Evolutionary conservation across 352 stramenopile genomes (phyloP).

Genomic region (Blastocystis sp.): DNA sequence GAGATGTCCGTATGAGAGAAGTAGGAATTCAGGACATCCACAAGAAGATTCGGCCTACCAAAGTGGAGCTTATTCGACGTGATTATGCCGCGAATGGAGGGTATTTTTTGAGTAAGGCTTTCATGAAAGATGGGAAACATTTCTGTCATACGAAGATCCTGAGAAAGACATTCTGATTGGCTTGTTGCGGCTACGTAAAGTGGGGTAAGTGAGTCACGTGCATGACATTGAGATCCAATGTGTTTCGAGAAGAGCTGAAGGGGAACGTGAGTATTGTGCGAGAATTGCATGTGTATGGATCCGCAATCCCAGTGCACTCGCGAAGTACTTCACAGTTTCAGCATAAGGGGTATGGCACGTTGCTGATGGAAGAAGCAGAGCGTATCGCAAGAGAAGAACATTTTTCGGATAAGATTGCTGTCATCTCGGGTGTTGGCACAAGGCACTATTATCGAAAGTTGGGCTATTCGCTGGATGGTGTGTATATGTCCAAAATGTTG

Average conservation of each 20-base stretch:
- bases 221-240: constrained; percentile 67
- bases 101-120: background rate
- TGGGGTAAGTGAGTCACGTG: constrained; percentile 69
- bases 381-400: constrained; percentile 87
- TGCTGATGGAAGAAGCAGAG: constrained; percentile 93
- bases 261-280: constrained; percentile 73
- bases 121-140: constrained; percentile 81
- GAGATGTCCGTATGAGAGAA: constrained; percentile 86
- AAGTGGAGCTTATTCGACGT: constrained; percentile 84
- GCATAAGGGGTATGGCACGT: constrained; percentile 87
- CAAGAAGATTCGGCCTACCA: constrained; percentile 68
- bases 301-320: constrained; percentile 83
- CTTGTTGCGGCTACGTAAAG: constrained; percentile 82
- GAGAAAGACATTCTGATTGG: constrained; percentile 90
- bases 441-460: constrained; percentile 93
- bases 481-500: constrained; percentile 86
- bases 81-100: constrained; percentile 89
- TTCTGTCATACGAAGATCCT: constrained; percentile 89
- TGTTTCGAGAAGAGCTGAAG: constrained; percentile 75
- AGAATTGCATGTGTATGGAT: constrained; percentile 92
- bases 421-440: constrained; percentile 90
- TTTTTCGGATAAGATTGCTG: constrained; percentile 84
- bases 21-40: constrained; percentile 94
- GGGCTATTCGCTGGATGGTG: constrained; percentile 87
- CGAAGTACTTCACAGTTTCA: constrained; percentile 89